Evolutionary conservation across 371 early-diverging fungal genomes (phyloP).

Genomic region (Zychaea mexicana): DNA sequence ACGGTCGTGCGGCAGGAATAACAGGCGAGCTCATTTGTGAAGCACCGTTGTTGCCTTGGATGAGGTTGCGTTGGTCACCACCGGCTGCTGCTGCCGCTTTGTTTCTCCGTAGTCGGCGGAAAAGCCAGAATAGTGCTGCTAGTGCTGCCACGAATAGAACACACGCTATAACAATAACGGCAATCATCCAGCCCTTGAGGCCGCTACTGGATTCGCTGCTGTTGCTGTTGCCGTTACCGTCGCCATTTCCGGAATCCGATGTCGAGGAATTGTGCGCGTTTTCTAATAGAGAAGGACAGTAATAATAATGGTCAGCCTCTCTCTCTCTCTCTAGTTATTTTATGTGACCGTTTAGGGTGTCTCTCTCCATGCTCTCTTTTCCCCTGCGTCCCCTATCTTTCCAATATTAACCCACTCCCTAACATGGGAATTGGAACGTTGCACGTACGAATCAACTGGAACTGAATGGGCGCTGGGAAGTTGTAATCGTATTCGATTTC

Average conservation of each 20-base stretch:
- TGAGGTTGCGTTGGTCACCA: conserved; percentile 12
- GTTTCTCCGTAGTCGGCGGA: conserved; percentile 23
- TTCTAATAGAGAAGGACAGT: conserved; percentile 18
- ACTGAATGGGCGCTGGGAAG: conserved; percentile 32
- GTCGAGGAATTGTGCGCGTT: conserved; percentile 26
- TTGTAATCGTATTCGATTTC: conserved; percentile 23
- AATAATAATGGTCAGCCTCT: not conserved
- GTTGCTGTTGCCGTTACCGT: not conserved
- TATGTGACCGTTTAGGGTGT: no score
- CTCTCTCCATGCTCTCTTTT: not conserved
- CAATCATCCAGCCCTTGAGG: conserved; percentile 43
- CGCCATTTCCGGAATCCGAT: not conserved
- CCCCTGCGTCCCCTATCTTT: conserved; percentile 6
- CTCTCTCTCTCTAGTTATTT: no score
- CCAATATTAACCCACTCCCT: conserved; percentile 10
- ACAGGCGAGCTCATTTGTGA: not conserved
- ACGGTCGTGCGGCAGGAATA: conserved; percentile 7
- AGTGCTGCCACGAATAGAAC: conserved; percentile 28
- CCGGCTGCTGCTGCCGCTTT: conserved; percentile 11
- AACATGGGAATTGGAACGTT: not conserved
- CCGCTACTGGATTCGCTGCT: not conserved
- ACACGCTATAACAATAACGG: conserved; percentile 39
- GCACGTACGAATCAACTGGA: conserved; percentile 39
- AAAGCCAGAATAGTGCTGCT: conserved; percentile 25
- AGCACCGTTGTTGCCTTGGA: not conserved